phyloP scores from a whole-genome alignment of 2,329 filamentous ascomycete species.

The Fusarium succisae region DNA sequence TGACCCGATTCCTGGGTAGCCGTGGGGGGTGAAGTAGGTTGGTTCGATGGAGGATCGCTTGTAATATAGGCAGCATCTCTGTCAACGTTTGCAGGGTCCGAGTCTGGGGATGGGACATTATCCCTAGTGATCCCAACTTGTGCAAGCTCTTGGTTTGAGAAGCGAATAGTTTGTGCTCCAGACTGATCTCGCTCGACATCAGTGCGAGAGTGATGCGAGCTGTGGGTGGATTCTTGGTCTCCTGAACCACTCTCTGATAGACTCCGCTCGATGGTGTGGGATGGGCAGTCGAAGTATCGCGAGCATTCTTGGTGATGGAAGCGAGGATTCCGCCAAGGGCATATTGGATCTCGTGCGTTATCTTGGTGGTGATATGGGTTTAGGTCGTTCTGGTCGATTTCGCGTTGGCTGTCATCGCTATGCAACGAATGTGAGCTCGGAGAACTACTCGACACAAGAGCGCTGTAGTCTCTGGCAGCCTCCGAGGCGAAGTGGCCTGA shows the following conservation, averaged over 20 bases:
- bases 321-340: constrained; percentile 51
- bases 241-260: constrained; percentile 39
- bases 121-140: constrained; percentile 5
- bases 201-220: constrained; percentile 1
- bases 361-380: neutral
- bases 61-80: constrained; percentile 4
- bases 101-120: neutral
- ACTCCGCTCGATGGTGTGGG: constrained; percentile 54
- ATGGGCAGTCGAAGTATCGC: constrained; percentile 60
- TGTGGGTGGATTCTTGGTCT: constrained; percentile 39
- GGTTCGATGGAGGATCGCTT: neutral
- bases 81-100: neutral
- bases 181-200: constrained; percentile 10
- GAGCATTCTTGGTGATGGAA: constrained; percentile 57
- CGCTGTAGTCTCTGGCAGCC: constrained; percentile 21
- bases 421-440: constrained; percentile 52
- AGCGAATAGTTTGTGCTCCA: constrained; percentile 11
- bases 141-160: constrained; percentile 28
- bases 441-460: constrained; percentile 21
- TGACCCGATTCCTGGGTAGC: constrained; percentile 7
- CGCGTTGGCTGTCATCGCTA: constrained; percentile 43
- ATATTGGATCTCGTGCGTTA: constrained; percentile 33
- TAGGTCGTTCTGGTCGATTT: neutral
- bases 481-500: constrained; percentile 32
- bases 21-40: neutral